Conservation (phyloP, 257 asterid genomes). For the Solanum lycopersicoides region DNA sequence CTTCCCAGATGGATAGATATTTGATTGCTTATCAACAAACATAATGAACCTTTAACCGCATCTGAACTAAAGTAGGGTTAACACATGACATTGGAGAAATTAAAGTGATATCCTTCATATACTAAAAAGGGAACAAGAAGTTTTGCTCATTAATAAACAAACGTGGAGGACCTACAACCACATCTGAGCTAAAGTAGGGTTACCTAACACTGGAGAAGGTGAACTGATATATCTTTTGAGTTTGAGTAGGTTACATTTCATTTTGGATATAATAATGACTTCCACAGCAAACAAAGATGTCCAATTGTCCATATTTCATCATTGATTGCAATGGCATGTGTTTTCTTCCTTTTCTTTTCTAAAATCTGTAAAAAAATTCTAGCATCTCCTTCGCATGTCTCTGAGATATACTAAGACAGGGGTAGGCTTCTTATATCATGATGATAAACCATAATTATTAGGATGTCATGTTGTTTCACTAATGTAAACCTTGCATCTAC, state of each 20-base stretch:
- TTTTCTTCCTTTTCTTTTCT: background rate
- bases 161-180: background rate
- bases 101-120: background rate
- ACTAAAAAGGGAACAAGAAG: background rate
- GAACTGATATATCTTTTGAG: background rate
- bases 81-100: background rate
- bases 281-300: background rate
- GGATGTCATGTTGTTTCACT: background rate
- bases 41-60: background rate
- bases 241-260: background rate
- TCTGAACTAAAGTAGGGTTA: background rate
- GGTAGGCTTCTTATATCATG: background rate
- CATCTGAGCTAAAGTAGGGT: background rate
- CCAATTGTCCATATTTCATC: background rate
- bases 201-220: background rate
- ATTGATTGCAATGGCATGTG: background rate
- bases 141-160: background rate
- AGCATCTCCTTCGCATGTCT: background rate
- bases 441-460: background rate
- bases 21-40: background rate
- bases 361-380: background rate
- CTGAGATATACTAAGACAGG: background rate
- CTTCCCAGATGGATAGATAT: background rate
- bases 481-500: background rate
- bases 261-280: background rate